Conservation (phyloP, 148 eudicot genomes). For the Polygonum aviculare region DNA sequence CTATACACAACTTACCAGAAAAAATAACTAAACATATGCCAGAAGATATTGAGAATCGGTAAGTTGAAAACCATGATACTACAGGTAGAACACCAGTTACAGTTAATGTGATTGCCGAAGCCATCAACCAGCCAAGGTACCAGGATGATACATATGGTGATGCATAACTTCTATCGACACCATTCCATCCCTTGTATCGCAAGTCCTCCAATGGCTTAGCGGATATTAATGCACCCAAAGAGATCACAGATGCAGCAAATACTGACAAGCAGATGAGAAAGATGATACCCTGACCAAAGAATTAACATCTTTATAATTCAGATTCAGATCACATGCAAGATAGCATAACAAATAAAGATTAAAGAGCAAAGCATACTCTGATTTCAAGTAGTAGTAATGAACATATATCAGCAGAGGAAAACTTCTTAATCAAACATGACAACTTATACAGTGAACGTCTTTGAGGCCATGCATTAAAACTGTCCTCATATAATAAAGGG, state of each 20-base stretch:
- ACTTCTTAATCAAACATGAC: neutral
- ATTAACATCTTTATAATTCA: slow-evolving; percentile 12
- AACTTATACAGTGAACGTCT: neutral
- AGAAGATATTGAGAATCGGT: slow-evolving; percentile 83
- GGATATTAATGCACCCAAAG: slow-evolving; percentile 88
- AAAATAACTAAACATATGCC: slow-evolving; percentile 79
- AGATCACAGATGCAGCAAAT: slow-evolving; percentile 69
- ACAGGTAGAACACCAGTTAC: slow-evolving; percentile 85
- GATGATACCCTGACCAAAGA: slow-evolving; percentile 56
- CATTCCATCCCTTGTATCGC: slow-evolving; percentile 59
- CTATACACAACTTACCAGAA: slow-evolving; percentile 40
- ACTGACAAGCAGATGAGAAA: slow-evolving; percentile 59
- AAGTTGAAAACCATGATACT: slow-evolving; percentile 94
- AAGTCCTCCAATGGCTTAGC: slow-evolving; percentile 82
- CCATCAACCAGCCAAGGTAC: slow-evolving; percentile 95
- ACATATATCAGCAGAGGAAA: neutral
- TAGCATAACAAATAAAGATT: neutral
- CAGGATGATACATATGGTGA: slow-evolving; percentile 79
- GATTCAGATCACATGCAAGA: slow-evolving; percentile 1
- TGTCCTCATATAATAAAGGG: neutral
- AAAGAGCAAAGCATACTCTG: neutral
- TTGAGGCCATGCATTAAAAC: neutral
- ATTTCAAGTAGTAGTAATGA: neutral
- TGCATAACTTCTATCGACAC: slow-evolving; percentile 36
- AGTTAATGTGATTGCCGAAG: slow-evolving; percentile 63